A percentile compares a stretch with the other conserved stretches of the same genome.
These are phyloP conservation scores for Nicotiana sylvestris DNA, from an alignment of 257 asterid species.

Conservation along the genomic window DNA sequence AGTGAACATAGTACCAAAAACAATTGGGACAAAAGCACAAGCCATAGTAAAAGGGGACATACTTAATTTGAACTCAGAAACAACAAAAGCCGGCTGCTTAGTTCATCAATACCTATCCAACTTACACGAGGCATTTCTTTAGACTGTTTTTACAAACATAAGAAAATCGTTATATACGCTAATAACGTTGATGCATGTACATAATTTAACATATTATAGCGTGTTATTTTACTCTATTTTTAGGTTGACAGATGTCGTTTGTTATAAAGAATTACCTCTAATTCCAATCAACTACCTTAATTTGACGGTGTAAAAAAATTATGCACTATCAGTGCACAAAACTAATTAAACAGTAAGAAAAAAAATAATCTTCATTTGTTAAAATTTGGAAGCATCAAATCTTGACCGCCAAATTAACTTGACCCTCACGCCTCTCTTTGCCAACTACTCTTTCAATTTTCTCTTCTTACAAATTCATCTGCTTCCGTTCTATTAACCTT, in stretches of 20 bases:
- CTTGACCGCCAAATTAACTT: neutral
- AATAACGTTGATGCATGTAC: too few species aligned
- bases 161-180: neutral
- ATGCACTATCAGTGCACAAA: neutral
- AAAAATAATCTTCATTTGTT: neutral
- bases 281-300: too few species aligned
- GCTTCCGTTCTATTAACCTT: neutral
- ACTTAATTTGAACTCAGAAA: too few species aligned
- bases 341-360: neutral
- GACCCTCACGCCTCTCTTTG: neutral
- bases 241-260: neutral
- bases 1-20: neutral
- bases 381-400: neutral
- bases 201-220: neutral
- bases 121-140: neutral
- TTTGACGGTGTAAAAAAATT: too few species aligned
- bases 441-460: neutral
- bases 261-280: neutral
- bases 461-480: neutral
- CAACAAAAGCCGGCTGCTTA: neutral
- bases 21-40: too few species aligned
- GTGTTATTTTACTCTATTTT: neutral
- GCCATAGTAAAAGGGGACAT: too few species aligned
- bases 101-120: neutral
- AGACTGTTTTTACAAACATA: neutral